Conservation (phyloP, 768 basidiomycete species). For the Trametes meyenii region DNA sequence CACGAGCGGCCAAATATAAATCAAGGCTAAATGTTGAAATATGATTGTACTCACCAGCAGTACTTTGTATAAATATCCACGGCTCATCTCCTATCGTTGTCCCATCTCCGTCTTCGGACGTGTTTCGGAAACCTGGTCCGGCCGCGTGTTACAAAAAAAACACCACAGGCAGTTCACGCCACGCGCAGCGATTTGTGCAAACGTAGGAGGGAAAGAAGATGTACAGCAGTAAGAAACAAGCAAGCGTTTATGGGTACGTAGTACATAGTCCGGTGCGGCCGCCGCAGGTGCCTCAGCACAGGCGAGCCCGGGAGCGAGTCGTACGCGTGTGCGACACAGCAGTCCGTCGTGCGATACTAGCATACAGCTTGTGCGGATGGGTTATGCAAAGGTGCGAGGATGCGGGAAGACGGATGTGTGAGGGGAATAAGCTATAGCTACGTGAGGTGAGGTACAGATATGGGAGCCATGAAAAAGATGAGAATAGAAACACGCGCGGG, state of each 20-base stretch:
- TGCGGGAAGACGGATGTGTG: background rate
- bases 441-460: background rate
- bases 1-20: background rate
- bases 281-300: background rate
- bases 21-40: too few species aligned
- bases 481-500: background rate
- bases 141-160: too few species aligned
- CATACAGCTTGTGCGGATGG: background rate
- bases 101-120: too few species aligned
- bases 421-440: background rate
- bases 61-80: too few species aligned
- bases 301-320: background rate
- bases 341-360: background rate
- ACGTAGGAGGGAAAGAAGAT: background rate
- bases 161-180: too few species aligned
- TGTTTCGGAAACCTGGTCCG: too few species aligned
- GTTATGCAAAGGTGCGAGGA: background rate
- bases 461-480: background rate
- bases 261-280: conserved; percentile 6
- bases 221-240: background rate
- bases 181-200: background rate
- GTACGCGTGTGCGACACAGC: background rate
- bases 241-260: background rate
- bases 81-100: too few species aligned
- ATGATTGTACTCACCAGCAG: too few species aligned